Percentiles rank a stretch among this genome's conserved stretches.
Evolutionary conservation across 352 stramenopile species (phyloP).

Genomic region (Blastocystis sp.): DNA sequence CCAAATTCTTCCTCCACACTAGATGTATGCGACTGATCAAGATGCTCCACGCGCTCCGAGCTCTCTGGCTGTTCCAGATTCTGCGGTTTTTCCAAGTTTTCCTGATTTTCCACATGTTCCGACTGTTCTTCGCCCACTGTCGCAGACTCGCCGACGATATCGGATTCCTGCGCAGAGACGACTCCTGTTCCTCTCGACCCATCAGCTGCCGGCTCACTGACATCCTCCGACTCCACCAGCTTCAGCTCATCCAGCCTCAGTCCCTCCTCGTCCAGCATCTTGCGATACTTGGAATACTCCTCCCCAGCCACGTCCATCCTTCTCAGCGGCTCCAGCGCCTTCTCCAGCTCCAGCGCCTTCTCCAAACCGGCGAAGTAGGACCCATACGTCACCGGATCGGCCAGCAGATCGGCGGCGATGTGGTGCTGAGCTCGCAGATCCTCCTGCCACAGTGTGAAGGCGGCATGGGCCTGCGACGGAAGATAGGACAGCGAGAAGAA

Average conservation of each 20-base stretch:
- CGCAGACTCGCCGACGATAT: neutral
- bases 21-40: neutral
- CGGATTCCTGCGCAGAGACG: neutral
- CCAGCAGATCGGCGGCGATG: constrained; percentile 85
- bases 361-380: constrained; percentile 91
- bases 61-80: neutral
- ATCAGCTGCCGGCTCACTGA: neutral
- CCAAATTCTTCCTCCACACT: constrained; percentile 24
- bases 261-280: constrained; percentile 19
- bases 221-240: neutral
- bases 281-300: constrained; percentile 71
- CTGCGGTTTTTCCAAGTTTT: neutral
- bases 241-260: neutral
- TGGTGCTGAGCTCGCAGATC: constrained; percentile 71
- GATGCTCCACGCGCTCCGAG: neutral
- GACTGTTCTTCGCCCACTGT: constrained; percentile 4
- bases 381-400: constrained; percentile 79
- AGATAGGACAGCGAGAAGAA: constrained; percentile 96
- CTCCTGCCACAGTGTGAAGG: constrained; percentile 85
- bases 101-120: neutral
- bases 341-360: constrained; percentile 84
- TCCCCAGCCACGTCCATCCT: constrained; percentile 70
- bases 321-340: constrained; percentile 77
- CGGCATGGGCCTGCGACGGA: constrained; percentile 84
- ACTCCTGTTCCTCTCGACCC: neutral